A percentile compares a stretch with the other conserved stretches of the same genome.
Evolutionary conservation across 345 rosid species (phyloP).

Genomic region (Rhodamnia argentea): DNA sequence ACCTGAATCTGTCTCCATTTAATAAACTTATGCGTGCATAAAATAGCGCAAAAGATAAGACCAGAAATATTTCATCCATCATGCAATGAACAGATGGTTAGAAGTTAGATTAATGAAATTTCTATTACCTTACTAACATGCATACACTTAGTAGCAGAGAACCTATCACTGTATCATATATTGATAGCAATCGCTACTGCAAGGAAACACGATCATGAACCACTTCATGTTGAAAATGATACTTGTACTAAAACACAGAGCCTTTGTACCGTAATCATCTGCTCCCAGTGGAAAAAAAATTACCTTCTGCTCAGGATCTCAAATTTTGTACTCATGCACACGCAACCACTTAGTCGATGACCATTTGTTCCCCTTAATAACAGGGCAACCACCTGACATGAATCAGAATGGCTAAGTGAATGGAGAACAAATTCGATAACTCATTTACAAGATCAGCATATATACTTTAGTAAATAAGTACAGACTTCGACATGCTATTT

Average conservation of each 20-base stretch:
- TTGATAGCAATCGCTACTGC: background rate
- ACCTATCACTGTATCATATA: background rate
- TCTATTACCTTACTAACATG: background rate
- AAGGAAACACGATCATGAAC: background rate
- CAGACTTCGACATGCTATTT: too few relatives aligned
- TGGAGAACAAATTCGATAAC: background rate
- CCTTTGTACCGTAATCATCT: background rate
- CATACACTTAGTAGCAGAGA: background rate
- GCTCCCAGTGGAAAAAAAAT: background rate
- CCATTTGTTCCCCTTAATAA: slow-evolving; percentile 39
- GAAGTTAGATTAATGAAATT: background rate
- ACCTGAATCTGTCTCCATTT: background rate
- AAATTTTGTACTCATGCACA: slow-evolving; percentile 16
- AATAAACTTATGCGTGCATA: background rate
- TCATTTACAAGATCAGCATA: background rate
- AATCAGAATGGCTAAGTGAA: background rate
- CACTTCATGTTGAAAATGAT: background rate
- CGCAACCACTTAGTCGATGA: slow-evolving; percentile 39
- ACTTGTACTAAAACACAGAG: background rate
- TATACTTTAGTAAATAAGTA: too few relatives aligned
- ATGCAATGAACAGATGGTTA: background rate
- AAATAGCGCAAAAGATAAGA: background rate
- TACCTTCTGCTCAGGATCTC: background rate
- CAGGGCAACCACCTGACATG: slow-evolving; percentile 32
- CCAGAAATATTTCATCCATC: background rate